Evolutionary conservation across 768 basidiomycete species (phyloP).

Genomic region (Trametes villosa): DNA sequence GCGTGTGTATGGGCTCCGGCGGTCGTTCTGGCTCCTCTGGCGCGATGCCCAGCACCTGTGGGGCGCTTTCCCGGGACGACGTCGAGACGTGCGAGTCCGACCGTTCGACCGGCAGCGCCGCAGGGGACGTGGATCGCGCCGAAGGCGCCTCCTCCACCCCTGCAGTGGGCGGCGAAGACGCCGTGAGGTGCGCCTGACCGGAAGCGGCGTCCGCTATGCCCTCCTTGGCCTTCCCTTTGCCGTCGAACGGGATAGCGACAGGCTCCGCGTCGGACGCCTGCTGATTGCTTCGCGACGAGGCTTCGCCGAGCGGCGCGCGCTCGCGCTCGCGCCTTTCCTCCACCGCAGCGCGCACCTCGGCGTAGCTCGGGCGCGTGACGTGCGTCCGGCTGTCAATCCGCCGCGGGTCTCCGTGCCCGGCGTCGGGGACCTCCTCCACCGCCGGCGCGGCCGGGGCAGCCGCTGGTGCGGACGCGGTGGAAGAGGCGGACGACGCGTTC

Average conservation of each 20-base stretch:
- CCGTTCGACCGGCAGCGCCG: slow-evolving; percentile 43
- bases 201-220: slow-evolving; percentile 13
- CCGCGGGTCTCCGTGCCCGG: slow-evolving; percentile 31
- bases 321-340: slow-evolving; percentile 63
- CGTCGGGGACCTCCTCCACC: slow-evolving; percentile 34
- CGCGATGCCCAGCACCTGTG: slow-evolving; percentile 23
- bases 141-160: neutral
- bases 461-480: slow-evolving; percentile 14
- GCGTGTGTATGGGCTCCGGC: slow-evolving; percentile 64
- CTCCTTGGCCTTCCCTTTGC: slow-evolving; percentile 32
- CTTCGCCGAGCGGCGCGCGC: slow-evolving; percentile 28
- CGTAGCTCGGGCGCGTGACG: slow-evolving; percentile 59
- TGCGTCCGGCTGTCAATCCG: slow-evolving; percentile 23
- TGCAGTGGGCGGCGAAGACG: neutral
- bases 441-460: neutral
- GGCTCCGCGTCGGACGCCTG: slow-evolving; percentile 31
- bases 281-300: slow-evolving; percentile 20
- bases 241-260: slow-evolving; percentile 38
- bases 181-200: neutral
- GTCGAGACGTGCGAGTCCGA: slow-evolving; percentile 34
- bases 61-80: slow-evolving; percentile 17
- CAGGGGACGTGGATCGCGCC: slow-evolving; percentile 15
- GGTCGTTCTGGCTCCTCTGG: slow-evolving; percentile 38
- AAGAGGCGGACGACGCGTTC: slow-evolving; percentile 22
- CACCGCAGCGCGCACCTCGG: slow-evolving; percentile 78